phyloP scores from a whole-genome alignment of 306 rosid species.

The Ziziphus jujuba region DNA sequence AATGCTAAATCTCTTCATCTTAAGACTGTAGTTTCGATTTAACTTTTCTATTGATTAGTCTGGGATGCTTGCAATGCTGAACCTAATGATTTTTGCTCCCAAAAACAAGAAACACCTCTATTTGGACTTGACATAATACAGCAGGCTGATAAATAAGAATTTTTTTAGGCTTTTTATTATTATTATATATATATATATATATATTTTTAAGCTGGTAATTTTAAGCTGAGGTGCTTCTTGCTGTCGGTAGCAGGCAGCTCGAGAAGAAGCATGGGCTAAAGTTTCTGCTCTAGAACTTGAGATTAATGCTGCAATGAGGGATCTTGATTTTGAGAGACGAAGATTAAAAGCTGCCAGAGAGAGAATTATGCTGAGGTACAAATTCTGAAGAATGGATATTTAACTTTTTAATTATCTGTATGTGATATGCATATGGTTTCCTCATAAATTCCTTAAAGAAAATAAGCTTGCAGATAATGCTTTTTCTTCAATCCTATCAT shows the following conservation, averaged over 20 bases:
- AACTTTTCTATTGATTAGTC: too few relatives aligned
- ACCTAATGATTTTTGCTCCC: too few relatives aligned
- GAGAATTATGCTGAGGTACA: conserved; percentile 88
- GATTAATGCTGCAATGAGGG: conserved; percentile 81
- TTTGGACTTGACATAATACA: neutral
- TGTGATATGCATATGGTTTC: neutral
- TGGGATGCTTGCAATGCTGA: too few relatives aligned
- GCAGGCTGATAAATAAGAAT: neutral
- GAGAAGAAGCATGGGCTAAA: conserved; percentile 99
- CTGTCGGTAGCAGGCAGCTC: conserved; percentile 96
- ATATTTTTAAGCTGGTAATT: neutral
- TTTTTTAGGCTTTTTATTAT: neutral
- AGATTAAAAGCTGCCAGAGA: conserved; percentile 91
- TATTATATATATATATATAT: too few relatives aligned
- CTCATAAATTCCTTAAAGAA: neutral
- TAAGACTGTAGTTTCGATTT: too few relatives aligned
- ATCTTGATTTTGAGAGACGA: conserved; percentile 84
- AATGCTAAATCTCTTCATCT: too few relatives aligned
- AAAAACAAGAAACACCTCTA: neutral
- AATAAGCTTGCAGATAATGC: too few relatives aligned
- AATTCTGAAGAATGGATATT: conserved; percentile 16
- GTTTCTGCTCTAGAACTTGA: conserved; percentile 91
- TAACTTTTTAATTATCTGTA: neutral
- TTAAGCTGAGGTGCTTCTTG: conserved; percentile 48
- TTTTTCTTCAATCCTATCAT: too few relatives aligned